A percentile compares a stretch with the other conserved stretches of the same genome.
These are phyloP conservation scores for Marsdenia floribunda DNA, from an alignment of 257 asterid species.

Conservation along the genomic window DNA sequence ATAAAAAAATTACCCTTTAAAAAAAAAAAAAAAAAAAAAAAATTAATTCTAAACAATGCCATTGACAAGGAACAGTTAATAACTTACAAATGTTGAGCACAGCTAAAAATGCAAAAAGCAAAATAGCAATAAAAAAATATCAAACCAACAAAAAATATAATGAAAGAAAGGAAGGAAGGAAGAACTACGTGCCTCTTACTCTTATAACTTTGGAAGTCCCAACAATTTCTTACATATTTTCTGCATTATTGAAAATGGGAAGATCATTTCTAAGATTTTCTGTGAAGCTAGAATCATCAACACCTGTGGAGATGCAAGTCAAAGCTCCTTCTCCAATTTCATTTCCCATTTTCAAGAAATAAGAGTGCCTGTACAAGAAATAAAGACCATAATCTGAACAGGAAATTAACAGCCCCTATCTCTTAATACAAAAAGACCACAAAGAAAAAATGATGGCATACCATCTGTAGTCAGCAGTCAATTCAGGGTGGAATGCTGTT, in stretches of 20 bases:
- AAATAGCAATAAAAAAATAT: slow-evolving; percentile 1
- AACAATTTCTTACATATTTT: not conserved
- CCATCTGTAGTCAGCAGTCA: slow-evolving; percentile 94
- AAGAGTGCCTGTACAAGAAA: slow-evolving; percentile 59
- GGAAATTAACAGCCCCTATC: not conserved
- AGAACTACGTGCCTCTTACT: slow-evolving; percentile 5
- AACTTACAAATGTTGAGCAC: not conserved
- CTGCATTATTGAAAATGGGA: slow-evolving; percentile 35
- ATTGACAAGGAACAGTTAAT: not conserved
- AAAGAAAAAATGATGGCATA: slow-evolving; percentile 9
- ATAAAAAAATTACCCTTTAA: too few relatives aligned
- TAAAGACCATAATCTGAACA: not conserved
- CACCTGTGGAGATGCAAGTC: slow-evolving; percentile 33
- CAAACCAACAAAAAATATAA: not conserved
- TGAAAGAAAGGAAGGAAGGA: not conserved
- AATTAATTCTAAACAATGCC: too few relatives aligned
- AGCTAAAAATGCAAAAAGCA: not conserved
- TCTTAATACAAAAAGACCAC: not conserved
- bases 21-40: too few relatives aligned
- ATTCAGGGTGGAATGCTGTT: slow-evolving; percentile 99
- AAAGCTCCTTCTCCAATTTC: slow-evolving; percentile 43
- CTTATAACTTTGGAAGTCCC: not conserved
- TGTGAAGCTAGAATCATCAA: slow-evolving; percentile 18
- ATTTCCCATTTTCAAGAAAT: slow-evolving; percentile 67
- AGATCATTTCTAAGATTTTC: slow-evolving; percentile 35